Percentiles rank a stretch among this genome's conserved stretches.
phyloP scores from a whole-genome alignment of 2,329 filamentous ascomycete species.

The Trichoderma sp. region DNA sequence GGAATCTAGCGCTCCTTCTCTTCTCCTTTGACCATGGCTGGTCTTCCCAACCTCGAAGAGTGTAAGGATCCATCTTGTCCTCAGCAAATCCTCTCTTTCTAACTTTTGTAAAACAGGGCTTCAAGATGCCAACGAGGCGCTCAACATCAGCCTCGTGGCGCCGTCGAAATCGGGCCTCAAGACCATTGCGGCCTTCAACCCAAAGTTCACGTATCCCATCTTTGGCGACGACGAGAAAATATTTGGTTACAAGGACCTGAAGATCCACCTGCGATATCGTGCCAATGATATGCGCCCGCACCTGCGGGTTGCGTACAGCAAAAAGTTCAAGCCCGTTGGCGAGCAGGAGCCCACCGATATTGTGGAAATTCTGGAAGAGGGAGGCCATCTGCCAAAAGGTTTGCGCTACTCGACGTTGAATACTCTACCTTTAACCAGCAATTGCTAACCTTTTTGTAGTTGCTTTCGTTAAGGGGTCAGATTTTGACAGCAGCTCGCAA shows the following conservation, averaged over 20 bases:
- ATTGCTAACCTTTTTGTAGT: constrained; percentile 42
- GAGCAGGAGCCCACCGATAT: constrained; percentile 70
- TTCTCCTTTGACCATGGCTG: constrained; percentile 28
- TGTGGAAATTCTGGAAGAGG: constrained; percentile 58
- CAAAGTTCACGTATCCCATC: constrained; percentile 84
- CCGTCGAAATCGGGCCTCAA: constrained; percentile 50
- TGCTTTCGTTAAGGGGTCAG: constrained; percentile 60
- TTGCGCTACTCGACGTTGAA: constrained; percentile 28
- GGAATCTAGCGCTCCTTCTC: not conserved
- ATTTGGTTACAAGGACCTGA: constrained; percentile 81
- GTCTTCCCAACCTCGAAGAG: constrained; percentile 32
- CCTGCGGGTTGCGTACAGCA: constrained; percentile 66
- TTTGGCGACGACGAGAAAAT: constrained; percentile 92
- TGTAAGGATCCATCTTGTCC: constrained; percentile 29
- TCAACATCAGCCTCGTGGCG: constrained; percentile 58
- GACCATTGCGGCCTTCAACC: constrained; percentile 69
- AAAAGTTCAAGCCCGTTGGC: constrained; percentile 67
- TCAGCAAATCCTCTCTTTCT: not conserved
- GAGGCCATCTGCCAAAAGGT: constrained; percentile 67
- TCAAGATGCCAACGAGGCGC: constrained; percentile 57
- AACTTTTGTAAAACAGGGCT: constrained; percentile 46
- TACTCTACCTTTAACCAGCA: not conserved
- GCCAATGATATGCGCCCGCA: constrained; percentile 74
- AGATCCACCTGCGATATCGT: constrained; percentile 67
- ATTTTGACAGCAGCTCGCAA: constrained; percentile 60